These are phyloP conservation scores for Trichoderma asperelloides DNA, from an alignment of 495 filamentous ascomycete species.

Conservation along the genomic window DNA sequence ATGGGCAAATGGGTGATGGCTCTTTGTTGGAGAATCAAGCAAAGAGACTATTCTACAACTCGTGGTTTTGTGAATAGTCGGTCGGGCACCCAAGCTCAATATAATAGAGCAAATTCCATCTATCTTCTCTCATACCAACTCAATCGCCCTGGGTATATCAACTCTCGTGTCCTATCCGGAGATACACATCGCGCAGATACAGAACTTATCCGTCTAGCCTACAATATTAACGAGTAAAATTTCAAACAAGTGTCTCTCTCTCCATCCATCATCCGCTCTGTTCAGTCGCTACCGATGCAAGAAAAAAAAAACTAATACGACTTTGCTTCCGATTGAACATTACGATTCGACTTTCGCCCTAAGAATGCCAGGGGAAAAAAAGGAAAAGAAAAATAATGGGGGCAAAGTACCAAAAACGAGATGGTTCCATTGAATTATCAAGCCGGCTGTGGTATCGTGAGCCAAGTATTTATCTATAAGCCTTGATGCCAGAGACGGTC, in stretches of 20 bases:
- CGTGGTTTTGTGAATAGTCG: too few species aligned
- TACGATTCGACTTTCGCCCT: background rate
- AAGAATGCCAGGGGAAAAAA: too few species aligned
- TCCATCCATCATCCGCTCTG: background rate
- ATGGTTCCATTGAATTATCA: background rate
- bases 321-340: background rate
- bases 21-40: too few species aligned
- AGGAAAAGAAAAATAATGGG: background rate
- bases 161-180: background rate
- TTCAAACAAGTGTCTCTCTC: background rate
- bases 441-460: background rate
- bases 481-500: background rate
- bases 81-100: too few species aligned
- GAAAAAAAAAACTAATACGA: background rate
- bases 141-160: background rate
- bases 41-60: too few species aligned
- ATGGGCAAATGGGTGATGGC: too few species aligned
- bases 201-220: background rate
- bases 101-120: too few species aligned
- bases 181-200: background rate
- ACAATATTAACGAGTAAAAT: background rate
- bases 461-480: background rate
- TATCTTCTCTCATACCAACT: background rate
- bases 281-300: too few species aligned
- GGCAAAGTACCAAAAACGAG: too few species aligned